These are phyloP conservation scores for Aschersonia sp. DNA, from an alignment of 2,329 filamentous ascomycete genomes.

Conservation along the genomic window DNA sequence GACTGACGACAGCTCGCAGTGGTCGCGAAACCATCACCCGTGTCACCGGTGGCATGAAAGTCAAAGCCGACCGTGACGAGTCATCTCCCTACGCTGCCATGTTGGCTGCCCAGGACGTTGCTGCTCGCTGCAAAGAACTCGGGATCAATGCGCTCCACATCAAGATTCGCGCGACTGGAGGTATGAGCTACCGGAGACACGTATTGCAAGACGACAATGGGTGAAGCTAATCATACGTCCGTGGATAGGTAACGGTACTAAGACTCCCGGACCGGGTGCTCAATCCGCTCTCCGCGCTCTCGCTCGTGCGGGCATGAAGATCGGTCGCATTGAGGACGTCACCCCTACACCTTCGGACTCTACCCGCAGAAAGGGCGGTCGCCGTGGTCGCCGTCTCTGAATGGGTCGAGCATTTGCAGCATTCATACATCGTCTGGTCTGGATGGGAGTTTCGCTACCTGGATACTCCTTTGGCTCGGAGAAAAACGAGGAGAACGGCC, in stretches of 20 bases:
- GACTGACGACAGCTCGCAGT: constrained; percentile 34
- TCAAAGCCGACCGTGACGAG: constrained; percentile 99
- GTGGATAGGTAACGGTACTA: constrained; percentile 83
- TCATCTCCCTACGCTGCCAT: constrained; percentile 99
- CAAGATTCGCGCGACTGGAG: constrained; percentile 99
- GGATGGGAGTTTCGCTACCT: constrained; percentile 27
- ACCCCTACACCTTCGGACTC: constrained; percentile 98
- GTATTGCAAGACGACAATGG: not conserved
- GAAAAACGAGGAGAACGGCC: constrained; percentile 62
- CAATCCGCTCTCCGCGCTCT: constrained; percentile 98
- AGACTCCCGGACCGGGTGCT: constrained; percentile 97
- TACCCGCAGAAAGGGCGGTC: constrained; percentile 99
- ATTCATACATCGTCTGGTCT: constrained; percentile 13
- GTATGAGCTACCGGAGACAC: constrained; percentile 33
- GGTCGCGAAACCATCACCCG: constrained; percentile 99
- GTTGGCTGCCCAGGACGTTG: constrained; percentile 99
- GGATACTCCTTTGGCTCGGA: constrained; percentile 44
- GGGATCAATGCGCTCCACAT: constrained; percentile 91
- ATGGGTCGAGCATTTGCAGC: constrained; percentile 9
- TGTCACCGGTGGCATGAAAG: constrained; percentile 99
- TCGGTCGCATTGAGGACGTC: constrained; percentile 98
- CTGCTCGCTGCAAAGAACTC: constrained; percentile 63
- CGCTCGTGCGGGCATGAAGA: constrained; percentile 98
- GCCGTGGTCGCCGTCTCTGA: constrained; percentile 99
- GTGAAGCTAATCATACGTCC: not conserved